Conservation (phyloP, 2,329 filamentous ascomycete genomes). For the Beauveria sp. region DNA sequence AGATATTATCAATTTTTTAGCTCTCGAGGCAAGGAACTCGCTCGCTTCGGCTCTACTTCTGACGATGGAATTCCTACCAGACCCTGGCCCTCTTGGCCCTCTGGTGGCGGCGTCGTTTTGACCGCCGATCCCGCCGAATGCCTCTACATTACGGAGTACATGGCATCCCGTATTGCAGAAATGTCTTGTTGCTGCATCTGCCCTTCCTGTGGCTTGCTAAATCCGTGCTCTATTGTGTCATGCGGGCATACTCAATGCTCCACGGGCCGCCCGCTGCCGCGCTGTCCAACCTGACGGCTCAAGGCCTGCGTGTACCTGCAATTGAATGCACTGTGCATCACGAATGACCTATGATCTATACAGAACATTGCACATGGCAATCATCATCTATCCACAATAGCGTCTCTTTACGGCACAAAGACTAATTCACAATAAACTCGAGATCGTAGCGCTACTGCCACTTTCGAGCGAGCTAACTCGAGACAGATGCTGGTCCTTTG, state of each 20-base stretch:
- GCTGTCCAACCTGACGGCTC: not conserved
- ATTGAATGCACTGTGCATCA: not conserved
- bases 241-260: not conserved
- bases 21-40: not conserved
- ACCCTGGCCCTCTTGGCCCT: not conserved
- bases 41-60: not conserved
- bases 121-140: constrained; percentile 3
- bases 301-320: not conserved
- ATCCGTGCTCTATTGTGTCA: not conserved
- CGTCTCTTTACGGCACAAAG: not conserved
- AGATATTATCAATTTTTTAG: not conserved
- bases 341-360: not conserved
- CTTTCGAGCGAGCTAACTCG: not conserved
- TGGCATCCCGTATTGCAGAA: not conserved
- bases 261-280: not conserved
- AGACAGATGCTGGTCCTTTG: not conserved
- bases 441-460: not conserved
- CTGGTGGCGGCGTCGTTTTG: not conserved
- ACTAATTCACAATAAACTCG: not conserved
- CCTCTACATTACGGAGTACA: not conserved
- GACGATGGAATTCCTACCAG: not conserved
- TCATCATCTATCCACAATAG: not conserved
- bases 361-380: not conserved
- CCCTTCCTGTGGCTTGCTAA: not conserved
- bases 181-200: not conserved